Conservation (phyloP, 306 rosid species). For the Sicyos edulis region DNA sequence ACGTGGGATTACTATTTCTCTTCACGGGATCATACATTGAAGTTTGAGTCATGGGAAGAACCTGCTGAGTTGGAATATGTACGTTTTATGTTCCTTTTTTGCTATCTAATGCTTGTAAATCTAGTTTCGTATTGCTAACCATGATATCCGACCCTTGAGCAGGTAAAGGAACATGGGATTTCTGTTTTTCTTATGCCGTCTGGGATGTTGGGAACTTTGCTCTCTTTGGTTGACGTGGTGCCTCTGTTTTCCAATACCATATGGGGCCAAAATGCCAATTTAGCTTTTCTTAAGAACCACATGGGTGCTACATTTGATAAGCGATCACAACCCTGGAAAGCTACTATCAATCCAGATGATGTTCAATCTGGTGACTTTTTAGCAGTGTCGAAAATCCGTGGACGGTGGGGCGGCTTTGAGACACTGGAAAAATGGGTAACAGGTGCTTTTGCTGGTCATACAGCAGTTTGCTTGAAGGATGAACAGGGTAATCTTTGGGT, state of each 20-base stretch:
- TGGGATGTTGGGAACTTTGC: conserved; percentile 90
- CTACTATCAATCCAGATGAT: conserved; percentile 65
- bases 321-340: conserved; percentile 67
- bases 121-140: conserved; percentile 15
- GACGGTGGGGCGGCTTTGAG: conserved; percentile 99
- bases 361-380: conserved; percentile 94
- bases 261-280: conserved; percentile 89
- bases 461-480: conserved; percentile 96
- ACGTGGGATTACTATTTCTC: conserved; percentile 97
- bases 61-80: conserved; percentile 96
- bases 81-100: conserved; percentile 25
- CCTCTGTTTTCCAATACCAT: conserved; percentile 80
- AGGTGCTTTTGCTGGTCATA: conserved; percentile 98
- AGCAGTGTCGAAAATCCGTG: conserved; percentile 92
- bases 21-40: conserved; percentile 70
- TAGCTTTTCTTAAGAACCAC: conserved; percentile 72
- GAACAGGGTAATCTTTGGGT: conserved; percentile 91
- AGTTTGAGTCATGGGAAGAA: conserved; percentile 90
- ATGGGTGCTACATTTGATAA: conserved; percentile 89
- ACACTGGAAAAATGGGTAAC: conserved; percentile 97
- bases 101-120: conserved; percentile 19
- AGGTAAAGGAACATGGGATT: conserved; percentile 92
- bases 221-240: conserved; percentile 74
- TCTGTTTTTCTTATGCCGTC: conserved; percentile 99
- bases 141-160: conserved; percentile 34